These are phyloP conservation scores for Mucor irregularis DNA, from an alignment of 371 early-diverging fungal genomes.

Conservation along the genomic window DNA sequence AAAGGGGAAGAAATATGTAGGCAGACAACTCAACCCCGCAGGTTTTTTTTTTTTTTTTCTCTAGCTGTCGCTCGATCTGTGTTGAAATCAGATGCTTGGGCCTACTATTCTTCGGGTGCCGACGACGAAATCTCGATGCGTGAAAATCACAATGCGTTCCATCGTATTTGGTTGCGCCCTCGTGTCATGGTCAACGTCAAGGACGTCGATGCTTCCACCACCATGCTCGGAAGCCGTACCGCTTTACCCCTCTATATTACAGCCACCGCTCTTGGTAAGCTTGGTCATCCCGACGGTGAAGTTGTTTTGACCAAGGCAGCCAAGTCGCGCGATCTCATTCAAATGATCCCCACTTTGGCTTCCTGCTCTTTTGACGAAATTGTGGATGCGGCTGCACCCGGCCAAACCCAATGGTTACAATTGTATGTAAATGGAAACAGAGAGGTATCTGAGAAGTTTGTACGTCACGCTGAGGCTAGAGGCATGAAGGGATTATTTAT, in stretches of 20 bases:
- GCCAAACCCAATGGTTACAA: conserved; percentile 77
- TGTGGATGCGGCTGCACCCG: conserved; percentile 42
- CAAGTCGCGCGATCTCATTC: conserved; percentile 45
- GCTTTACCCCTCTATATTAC: conserved; percentile 57
- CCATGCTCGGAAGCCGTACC: conserved; percentile 61
- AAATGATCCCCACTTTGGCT: conserved; percentile 77
- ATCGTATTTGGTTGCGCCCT: conserved; percentile 77
- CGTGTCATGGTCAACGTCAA: conserved; percentile 78
- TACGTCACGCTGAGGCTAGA: conserved; percentile 76
- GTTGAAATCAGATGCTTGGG: conserved; percentile 75
- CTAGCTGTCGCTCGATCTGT: conserved; percentile 61
- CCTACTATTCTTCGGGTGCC: conserved; percentile 81
- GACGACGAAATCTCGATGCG: conserved; percentile 83
- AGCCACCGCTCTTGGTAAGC: conserved; percentile 68
- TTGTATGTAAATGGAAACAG: conserved; percentile 90
- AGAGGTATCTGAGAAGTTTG: conserved; percentile 66
- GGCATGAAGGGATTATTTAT: conserved; percentile 87
- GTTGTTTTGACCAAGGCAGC: conserved; percentile 69
- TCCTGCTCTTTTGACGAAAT: conserved; percentile 72
- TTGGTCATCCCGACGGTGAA: conserved; percentile 80
- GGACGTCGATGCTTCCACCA: conserved; percentile 60
- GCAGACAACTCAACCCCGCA: not conserved
- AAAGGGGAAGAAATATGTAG: not conserved
- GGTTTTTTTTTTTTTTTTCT: not conserved
- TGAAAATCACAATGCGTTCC: conserved; percentile 79